Base-by-base conservation (phyloP, 768 basidiomycete species). In the Crepidotus variabilis region DNA sequence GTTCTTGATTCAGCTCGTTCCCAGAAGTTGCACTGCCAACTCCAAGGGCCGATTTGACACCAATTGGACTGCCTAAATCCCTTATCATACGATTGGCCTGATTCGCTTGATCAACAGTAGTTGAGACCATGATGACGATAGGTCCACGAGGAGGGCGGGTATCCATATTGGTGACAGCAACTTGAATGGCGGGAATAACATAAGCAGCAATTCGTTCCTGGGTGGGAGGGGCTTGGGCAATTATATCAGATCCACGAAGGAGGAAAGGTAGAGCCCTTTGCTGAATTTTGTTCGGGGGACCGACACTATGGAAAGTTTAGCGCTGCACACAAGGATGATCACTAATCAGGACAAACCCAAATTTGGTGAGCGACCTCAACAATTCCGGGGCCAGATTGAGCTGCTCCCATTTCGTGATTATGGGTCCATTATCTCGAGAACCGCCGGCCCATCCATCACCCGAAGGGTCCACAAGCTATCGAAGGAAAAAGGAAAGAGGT, bases 201-300 rank as follows among this genome's bases (percentile, higher is more conserved):
- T 99, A 99, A 57, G 95, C 94, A 21, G 96, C 95, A 64, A 99
- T 99, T 47, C 97, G 83, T 70, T 99, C 97, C 69, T 98, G 96
- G 0, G 97, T 98, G 0, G 97, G 95, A 48, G 97, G 97, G 9
- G 96, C 97, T 72, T 99, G 97, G 8, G 96, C 95, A 65, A 99
- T 98, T 66, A 98, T 98, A 65, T 99, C 97, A 35, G 93, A 85
- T 7, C 94, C 95, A 51, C 89, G 84, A 33, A 98, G 79, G 57
- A 99, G 84, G 75, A 98, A 98, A 6, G 97, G 97, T 50, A 99
- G 77, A 47, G 97, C 95, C 49, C 96, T 84, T 67, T 96, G 94
- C 72, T 98, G 97, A 61, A 99, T 97, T 78, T 99, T 99, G 72
- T 98, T 98, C 6, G 97, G 97, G 1, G 97, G 97, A 0, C 96